Conservation (phyloP, 441 rosid species). For the Brassica balearica region DNA sequence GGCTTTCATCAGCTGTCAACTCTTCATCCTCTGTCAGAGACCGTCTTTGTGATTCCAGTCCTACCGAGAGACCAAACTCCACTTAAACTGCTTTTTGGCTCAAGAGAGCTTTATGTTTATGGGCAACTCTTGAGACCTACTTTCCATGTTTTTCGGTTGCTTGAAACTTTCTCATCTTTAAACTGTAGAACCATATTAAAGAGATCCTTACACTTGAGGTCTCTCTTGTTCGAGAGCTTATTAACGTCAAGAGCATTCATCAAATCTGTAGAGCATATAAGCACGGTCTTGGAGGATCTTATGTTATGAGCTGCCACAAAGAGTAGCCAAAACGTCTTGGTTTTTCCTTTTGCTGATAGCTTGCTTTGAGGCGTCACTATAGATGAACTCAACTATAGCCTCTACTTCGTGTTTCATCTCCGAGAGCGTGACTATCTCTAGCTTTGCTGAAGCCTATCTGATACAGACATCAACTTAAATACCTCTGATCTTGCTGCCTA, state of each 20-base stretch:
- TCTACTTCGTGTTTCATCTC: slow-evolving; percentile 3
- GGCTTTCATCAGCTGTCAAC: slow-evolving; percentile 93
- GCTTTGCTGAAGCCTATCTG: not conserved
- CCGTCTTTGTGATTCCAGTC: slow-evolving; percentile 59
- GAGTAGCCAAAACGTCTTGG: not conserved
- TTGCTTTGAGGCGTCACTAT: not conserved
- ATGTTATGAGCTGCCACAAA: slow-evolving; percentile 4
- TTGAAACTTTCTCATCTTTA: slow-evolving; percentile 11
- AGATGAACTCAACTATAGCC: not conserved
- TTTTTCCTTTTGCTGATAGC: not conserved
- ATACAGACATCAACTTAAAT: not conserved
- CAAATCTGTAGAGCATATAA: not conserved
- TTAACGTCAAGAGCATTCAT: not conserved
- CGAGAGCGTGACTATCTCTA: not conserved
- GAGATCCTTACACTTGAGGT: not conserved
- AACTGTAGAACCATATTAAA: slow-evolving; percentile 13
- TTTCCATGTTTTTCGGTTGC: slow-evolving; percentile 11
- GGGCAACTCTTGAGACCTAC: slow-evolving; percentile 11
- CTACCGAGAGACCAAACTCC: slow-evolving; percentile 13
- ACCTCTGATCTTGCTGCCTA: slow-evolving; percentile 8
- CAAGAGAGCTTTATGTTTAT: not conserved
- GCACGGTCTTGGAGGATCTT: not conserved
- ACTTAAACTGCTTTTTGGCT: slow-evolving; percentile 25
- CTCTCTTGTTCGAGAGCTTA: not conserved
- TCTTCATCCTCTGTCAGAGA: slow-evolving; percentile 83